A percentile compares a stretch with the other conserved stretches of the same genome.
Conservation (phyloP, 2,329 filamentous ascomycete genomes). For the Incumbomyces delicatus region DNA sequence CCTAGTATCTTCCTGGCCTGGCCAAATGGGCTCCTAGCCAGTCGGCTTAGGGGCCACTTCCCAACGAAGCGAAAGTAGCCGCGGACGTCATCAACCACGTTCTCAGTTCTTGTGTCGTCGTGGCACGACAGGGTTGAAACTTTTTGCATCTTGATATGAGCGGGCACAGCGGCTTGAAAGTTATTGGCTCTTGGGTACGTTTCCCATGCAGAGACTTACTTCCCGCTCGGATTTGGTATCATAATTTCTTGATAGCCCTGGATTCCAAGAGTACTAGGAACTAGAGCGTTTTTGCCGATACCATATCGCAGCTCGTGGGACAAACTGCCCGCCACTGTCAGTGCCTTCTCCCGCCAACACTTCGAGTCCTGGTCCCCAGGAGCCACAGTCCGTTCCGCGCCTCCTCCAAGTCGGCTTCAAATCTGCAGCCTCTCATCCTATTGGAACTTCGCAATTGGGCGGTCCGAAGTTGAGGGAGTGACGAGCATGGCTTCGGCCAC, state of each 20-base stretch:
- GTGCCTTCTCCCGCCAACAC: neutral
- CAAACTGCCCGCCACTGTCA: too few species aligned
- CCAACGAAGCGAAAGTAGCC: neutral
- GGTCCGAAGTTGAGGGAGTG: too few species aligned
- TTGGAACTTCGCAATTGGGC: too few species aligned
- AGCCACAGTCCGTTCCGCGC: too few species aligned
- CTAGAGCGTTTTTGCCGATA: neutral
- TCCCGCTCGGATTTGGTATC: neutral
- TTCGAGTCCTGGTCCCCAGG: too few species aligned
- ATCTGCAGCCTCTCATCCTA: too few species aligned
- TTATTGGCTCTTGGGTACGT: neutral
- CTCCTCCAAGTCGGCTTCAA: too few species aligned
- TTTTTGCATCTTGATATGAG: constrained; percentile 3
- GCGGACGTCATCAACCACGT: too few species aligned
- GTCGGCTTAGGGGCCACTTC: neutral
- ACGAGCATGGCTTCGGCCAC: constrained; percentile 7
- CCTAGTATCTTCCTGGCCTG: too few species aligned
- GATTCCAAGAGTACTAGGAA: neutral
- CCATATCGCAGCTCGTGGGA: too few species aligned
- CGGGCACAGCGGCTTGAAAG: neutral
- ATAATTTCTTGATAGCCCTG: neutral
- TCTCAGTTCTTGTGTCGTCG: neutral
- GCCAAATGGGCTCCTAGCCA: too few species aligned
- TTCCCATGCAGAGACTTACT: neutral
- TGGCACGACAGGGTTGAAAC: too few species aligned